These are phyloP conservation scores for Begonia fuchsioides DNA, from an alignment of 306 rosid genomes.

Conservation along the genomic window DNA sequence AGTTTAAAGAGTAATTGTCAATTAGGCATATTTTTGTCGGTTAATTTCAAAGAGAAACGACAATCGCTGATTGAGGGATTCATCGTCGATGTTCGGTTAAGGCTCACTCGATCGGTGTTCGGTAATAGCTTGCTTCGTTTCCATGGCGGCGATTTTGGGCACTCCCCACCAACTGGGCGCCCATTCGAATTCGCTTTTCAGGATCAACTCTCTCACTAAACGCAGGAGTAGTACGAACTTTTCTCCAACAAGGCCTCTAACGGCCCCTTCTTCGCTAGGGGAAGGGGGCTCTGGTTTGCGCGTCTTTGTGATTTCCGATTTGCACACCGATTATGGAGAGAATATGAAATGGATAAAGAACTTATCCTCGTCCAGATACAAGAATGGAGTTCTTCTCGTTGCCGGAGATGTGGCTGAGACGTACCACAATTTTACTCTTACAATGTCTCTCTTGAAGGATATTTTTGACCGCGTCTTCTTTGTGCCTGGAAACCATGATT, in stretches of 20 bases:
- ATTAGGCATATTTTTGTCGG: too few relatives aligned
- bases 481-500: constrained; percentile 81
- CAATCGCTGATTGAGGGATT: too few relatives aligned
- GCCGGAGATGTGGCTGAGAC: constrained; percentile 87
- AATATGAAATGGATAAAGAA: constrained; percentile 65
- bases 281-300: constrained; percentile 26
- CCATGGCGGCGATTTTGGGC: too few relatives aligned
- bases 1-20: too few relatives aligned
- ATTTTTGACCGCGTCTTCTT: constrained; percentile 55
- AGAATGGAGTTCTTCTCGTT: constrained; percentile 56
- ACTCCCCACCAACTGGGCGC: background rate
- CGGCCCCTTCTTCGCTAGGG: constrained; percentile 26
- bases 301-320: constrained; percentile 66
- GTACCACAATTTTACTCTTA: constrained; percentile 32
- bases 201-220: constrained; percentile 18
- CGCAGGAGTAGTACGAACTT: constrained; percentile 12
- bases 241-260: constrained; percentile 30
- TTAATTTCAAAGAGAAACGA: too few relatives aligned
- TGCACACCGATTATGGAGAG: constrained; percentile 80
- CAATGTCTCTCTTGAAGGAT: constrained; percentile 69
- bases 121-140: too few relatives aligned
- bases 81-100: too few relatives aligned
- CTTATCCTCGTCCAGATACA: constrained; percentile 26
- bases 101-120: too few relatives aligned
- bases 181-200: constrained; percentile 17